phyloP scores from a whole-genome alignment of 148 eudicot species.

The Amaranthus palmeri region DNA sequence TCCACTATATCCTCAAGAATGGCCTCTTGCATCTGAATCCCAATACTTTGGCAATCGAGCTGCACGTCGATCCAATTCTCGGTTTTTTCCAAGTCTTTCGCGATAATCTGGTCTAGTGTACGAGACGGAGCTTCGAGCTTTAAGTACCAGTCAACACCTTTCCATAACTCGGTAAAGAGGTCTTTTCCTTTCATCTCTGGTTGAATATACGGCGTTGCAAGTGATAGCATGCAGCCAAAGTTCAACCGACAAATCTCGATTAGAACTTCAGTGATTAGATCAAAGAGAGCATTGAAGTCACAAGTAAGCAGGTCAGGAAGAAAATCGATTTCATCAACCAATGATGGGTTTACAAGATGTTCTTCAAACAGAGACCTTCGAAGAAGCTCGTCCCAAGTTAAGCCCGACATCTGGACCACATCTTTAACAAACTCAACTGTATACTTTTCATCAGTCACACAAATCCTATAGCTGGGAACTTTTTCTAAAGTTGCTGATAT shows the following conservation, averaged over 20 bases:
- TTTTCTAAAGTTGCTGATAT: constrained; percentile 23
- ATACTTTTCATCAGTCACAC: constrained; percentile 53
- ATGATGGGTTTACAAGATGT: constrained; percentile 59
- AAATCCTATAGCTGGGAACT: constrained; percentile 19
- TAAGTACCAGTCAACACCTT: constrained; percentile 53
- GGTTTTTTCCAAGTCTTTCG: constrained; percentile 39
- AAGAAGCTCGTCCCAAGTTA: constrained; percentile 74
- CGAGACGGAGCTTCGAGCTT: constrained; percentile 30
- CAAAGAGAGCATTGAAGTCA: constrained; percentile 85
- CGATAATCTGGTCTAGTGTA: constrained; percentile 59
- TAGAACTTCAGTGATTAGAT: constrained; percentile 67
- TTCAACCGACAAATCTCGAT: constrained; percentile 51
- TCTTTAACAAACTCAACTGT: constrained; percentile 73
- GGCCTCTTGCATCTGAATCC: constrained; percentile 47
- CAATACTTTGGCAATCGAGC: constrained; percentile 40
- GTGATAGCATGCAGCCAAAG: constrained; percentile 47
- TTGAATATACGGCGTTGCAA: constrained; percentile 29
- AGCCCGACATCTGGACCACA: constrained; percentile 69
- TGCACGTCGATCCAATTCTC: constrained; percentile 56
- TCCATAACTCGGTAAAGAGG: constrained; percentile 65
- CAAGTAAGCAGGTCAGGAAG: constrained; percentile 61
- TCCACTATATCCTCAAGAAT: constrained; percentile 62
- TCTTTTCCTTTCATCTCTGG: constrained; percentile 50
- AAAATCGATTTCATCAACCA: constrained; percentile 75
- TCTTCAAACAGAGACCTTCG: constrained; percentile 52